These are phyloP conservation scores for Tolypocladium tundrense DNA, from an alignment of 2,329 filamentous ascomycete species.

Conservation along the genomic window DNA sequence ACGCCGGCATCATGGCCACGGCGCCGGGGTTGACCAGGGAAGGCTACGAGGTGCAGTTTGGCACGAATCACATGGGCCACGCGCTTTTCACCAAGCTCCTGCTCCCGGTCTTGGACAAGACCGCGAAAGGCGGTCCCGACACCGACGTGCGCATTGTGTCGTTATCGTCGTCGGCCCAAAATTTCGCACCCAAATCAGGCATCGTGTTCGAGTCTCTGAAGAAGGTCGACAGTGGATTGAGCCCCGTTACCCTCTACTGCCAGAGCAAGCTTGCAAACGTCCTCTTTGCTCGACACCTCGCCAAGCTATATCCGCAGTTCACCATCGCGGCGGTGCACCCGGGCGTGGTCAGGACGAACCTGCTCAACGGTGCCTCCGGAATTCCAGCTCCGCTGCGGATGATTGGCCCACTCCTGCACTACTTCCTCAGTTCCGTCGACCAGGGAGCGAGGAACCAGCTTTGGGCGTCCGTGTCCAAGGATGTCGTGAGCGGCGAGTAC, in stretches of 20 bases:
- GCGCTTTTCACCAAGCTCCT: conserved; percentile 31
- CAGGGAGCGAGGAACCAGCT: conserved; percentile 30
- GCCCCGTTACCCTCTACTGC: conserved; percentile 13
- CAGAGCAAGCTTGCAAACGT: conserved; percentile 22
- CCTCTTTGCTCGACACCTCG: conserved; percentile 17
- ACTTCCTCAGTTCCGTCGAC: conserved; percentile 13
- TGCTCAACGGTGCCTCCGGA: conserved; percentile 5
- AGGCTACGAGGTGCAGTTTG: conserved; percentile 39
- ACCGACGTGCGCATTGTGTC: conserved; percentile 19
- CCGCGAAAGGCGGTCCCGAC: conserved; percentile 8
- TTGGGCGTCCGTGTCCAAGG: conserved; percentile 27
- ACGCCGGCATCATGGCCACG: conserved; percentile 33
- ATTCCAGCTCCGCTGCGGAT: conserved; percentile 3
- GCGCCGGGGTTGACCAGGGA: conserved; percentile 26
- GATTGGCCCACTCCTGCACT: conserved; percentile 6
- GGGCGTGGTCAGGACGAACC: conserved; percentile 16
- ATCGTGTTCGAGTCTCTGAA: conserved; percentile 20
- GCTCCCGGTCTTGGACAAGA: conserved; percentile 16
- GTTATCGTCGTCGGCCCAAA: conserved; percentile 15
- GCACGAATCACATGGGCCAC: conserved; percentile 39
- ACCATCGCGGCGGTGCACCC: conserved; percentile 16
- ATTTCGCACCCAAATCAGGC: conserved; percentile 10
- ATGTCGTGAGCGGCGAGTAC: conserved; percentile 21
- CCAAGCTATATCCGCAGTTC: conserved; percentile 12
- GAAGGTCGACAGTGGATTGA: conserved; percentile 9